These are phyloP conservation scores for Pouteria glomerata DNA, from an alignment of 148 eudicot species.

Conservation along the genomic window DNA sequence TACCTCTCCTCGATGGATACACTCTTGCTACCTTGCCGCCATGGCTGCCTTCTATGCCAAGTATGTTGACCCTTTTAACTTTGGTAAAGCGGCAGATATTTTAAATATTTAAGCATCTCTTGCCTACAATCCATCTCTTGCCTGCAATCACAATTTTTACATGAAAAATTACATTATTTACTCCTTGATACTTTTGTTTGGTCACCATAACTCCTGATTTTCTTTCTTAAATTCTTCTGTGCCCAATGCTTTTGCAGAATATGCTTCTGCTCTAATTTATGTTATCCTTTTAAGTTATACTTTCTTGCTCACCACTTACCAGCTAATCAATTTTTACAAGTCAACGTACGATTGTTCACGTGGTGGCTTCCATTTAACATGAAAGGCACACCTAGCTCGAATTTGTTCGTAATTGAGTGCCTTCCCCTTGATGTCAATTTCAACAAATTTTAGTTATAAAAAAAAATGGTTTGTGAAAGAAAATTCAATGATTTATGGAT, in stretches of 20 bases:
- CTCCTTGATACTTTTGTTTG: constrained; percentile 9
- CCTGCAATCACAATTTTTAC: too few relatives aligned
- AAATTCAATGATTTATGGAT: too few relatives aligned
- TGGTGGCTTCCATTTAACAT: background rate
- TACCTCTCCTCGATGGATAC: constrained; percentile 95
- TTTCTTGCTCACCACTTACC: background rate
- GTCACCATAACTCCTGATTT: background rate
- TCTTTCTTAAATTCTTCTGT: background rate
- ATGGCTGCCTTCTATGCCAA: constrained; percentile 96
- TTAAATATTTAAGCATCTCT: background rate
- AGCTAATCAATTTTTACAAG: constrained; percentile 4
- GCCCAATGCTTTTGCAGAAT: background rate
- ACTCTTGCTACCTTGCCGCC: constrained; percentile 73
- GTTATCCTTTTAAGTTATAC: background rate
- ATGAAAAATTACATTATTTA: background rate
- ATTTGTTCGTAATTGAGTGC: too few relatives aligned
- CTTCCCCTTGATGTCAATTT: too few relatives aligned
- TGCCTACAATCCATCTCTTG: constrained; percentile 6
- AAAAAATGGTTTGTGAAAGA: too few relatives aligned
- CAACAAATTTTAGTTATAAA: too few relatives aligned
- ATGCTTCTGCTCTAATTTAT: constrained; percentile 7
- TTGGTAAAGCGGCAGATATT: background rate
- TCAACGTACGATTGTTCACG: background rate
- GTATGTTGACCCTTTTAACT: constrained; percentile 33
- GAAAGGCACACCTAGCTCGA: background rate